A percentile compares a stretch with the other conserved stretches of the same genome.
These are phyloP conservation scores for Ascochyta viciae-villosae DNA, from an alignment of 2,329 filamentous ascomycete genomes.

Conservation along the genomic window DNA sequence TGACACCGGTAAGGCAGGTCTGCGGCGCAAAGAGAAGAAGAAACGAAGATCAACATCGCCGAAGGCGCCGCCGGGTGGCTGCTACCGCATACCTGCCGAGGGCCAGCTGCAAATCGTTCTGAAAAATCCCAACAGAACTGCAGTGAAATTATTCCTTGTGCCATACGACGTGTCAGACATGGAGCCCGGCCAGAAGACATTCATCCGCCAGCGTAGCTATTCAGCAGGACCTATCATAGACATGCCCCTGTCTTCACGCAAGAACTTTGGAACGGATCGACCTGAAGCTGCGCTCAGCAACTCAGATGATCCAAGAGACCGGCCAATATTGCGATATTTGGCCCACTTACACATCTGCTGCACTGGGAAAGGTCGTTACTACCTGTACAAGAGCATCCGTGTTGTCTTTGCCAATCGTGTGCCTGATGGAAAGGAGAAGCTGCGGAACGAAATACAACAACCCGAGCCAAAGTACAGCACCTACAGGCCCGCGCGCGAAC, in stretches of 20 bases:
- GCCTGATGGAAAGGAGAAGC: constrained; percentile 90
- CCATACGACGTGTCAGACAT: constrained; percentile 93
- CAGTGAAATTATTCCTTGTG: constrained; percentile 92
- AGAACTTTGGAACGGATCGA: constrained; percentile 59
- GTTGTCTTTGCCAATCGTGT: constrained; percentile 97
- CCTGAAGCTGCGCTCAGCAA: constrained; percentile 61
- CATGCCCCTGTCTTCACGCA: constrained; percentile 60
- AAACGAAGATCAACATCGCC: constrained; percentile 64
- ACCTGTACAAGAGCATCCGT: constrained; percentile 88
- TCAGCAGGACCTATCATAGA: constrained; percentile 86
- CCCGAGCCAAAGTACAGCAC: constrained; percentile 86
- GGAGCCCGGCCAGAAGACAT: constrained; percentile 93
- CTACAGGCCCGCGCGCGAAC: constrained; percentile 72
- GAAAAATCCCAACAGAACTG: constrained; percentile 98
- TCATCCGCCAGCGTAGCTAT: constrained; percentile 92
- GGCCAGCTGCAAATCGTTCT: constrained; percentile 96
- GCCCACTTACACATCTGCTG: constrained; percentile 94
- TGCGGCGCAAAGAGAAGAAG: constrained; percentile 61
- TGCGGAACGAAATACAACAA: constrained; percentile 86
- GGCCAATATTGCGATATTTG: constrained; percentile 83
- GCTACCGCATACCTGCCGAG: constrained; percentile 91
- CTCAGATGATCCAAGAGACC: constrained; percentile 62
- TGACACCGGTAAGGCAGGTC: constrained; percentile 36
- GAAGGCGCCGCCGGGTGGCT: constrained; percentile 80
- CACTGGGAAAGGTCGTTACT: constrained; percentile 81